phyloP scores from a whole-genome alignment of 2,329 filamentous ascomycete genomes.

The Dactylonectria estremocensis region DNA sequence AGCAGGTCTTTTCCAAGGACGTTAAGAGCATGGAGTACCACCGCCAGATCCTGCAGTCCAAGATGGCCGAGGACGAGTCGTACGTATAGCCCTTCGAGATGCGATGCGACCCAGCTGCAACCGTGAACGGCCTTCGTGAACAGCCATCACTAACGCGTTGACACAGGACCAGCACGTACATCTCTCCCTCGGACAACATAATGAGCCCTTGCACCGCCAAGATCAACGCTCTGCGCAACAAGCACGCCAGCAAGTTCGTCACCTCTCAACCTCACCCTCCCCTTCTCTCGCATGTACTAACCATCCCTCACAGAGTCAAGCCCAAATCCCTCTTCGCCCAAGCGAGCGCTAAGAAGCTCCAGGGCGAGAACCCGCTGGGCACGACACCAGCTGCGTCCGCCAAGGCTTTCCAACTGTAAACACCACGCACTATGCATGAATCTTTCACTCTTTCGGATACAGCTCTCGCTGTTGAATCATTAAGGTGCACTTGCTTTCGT shows the following conservation, averaged over 20 bases:
- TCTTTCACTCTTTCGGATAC: constrained; percentile 30
- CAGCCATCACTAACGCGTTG: constrained; percentile 29
- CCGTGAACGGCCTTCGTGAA: neutral
- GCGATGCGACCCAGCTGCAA: neutral
- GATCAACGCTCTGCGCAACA: constrained; percentile 84
- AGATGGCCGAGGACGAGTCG: constrained; percentile 75
- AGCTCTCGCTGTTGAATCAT: constrained; percentile 32
- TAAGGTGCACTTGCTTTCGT: constrained; percentile 32
- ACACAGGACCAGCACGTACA: constrained; percentile 69
- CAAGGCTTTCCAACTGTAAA: constrained; percentile 45
- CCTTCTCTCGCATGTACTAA: constrained; percentile 37
- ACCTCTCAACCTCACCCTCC: neutral
- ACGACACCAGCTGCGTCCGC: constrained; percentile 54
- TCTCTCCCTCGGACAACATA: constrained; percentile 90
- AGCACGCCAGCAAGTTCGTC: constrained; percentile 83
- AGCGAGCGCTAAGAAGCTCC: constrained; percentile 74
- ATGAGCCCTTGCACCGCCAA: constrained; percentile 90
- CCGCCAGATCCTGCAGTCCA: constrained; percentile 80
- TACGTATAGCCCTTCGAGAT: constrained; percentile 58
- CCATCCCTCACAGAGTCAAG: constrained; percentile 65
- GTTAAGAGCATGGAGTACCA: constrained; percentile 83
- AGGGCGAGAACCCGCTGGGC: constrained; percentile 61
- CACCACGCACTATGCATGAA: constrained; percentile 7
- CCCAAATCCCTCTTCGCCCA: constrained; percentile 79
- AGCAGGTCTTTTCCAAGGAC: constrained; percentile 57